Evolutionary conservation across 495 filamentous ascomycete genomes (phyloP).

Genomic region (Rhizodiscina lignyota): DNA sequence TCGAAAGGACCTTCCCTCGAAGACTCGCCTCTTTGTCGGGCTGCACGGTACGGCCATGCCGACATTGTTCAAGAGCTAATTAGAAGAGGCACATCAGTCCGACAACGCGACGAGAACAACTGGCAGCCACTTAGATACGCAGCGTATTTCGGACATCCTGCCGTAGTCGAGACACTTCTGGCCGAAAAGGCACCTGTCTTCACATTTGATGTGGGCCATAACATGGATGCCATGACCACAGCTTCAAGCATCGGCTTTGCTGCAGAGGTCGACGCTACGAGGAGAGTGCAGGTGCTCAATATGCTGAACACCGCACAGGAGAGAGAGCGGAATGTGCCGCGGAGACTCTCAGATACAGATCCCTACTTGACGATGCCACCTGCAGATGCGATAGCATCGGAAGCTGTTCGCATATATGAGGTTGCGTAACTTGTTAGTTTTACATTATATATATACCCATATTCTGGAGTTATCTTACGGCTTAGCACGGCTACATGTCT

Average conservation of each 20-base stretch:
- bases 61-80: conserved; percentile 23
- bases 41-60: conserved; percentile 24
- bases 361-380: no score
- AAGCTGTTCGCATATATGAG: no score
- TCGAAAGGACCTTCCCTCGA: conserved; percentile 15
- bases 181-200: conserved; percentile 4
- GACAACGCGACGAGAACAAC: conserved; percentile 24
- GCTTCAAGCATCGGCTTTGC: conserved; percentile 5
- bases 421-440: no score
- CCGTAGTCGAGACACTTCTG: conserved; percentile 14
- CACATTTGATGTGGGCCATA: background rate
- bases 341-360: no score
- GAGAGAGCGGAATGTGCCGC: no score
- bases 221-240: conserved; percentile 2
- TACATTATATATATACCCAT: no score
- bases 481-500: no score
- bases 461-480: no score
- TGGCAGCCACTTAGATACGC: conserved; percentile 27
- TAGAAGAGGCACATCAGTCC: conserved; percentile 20
- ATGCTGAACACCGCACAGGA: background rate
- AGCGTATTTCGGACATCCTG: conserved; percentile 23
- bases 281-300: background rate
- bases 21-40: conserved; percentile 28
- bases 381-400: no score
- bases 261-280: background rate